Conservation (phyloP, 2,329 filamentous ascomycete genomes). For the Chalaropsis thielavioides region DNA sequence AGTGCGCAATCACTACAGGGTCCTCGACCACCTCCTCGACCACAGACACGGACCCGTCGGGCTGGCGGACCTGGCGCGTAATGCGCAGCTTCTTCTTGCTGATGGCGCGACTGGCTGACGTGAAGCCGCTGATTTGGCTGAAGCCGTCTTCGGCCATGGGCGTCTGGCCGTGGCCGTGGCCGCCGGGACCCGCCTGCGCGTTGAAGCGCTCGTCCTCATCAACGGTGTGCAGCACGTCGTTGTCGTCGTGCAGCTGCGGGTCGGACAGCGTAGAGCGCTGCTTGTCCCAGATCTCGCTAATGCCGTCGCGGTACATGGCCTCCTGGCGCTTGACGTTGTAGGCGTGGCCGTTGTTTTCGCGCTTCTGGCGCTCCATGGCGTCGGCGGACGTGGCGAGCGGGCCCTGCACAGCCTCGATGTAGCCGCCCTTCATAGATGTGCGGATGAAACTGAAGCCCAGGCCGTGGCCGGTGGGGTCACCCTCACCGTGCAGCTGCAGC, state of each 20-base stretch:
- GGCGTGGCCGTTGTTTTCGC: conserved; percentile 82
- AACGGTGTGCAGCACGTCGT: conserved; percentile 42
- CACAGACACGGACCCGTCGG: conserved; percentile 40
- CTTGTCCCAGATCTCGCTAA: conserved; percentile 81
- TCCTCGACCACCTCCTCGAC: conserved; percentile 61
- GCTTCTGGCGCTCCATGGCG: conserved; percentile 73
- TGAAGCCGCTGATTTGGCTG: conserved; percentile 61
- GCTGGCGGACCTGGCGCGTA: conserved; percentile 41
- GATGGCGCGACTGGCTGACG: conserved; percentile 44
- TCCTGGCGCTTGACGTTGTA: conserved; percentile 97
- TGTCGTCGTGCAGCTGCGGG: conserved; percentile 49
- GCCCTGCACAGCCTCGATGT: conserved; percentile 62
- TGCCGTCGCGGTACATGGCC: conserved; percentile 78
- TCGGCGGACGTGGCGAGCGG: conserved; percentile 57
- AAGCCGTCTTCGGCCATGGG: conserved; percentile 55
- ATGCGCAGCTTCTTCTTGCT: conserved; percentile 59
- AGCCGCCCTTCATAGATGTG: conserved; percentile 97
- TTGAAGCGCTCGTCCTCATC: conserved; percentile 58
- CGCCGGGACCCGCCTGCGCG: conserved; percentile 35
- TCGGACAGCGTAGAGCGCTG: conserved; percentile 70
- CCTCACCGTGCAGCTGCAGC: conserved; percentile 85
- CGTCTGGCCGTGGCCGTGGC: conserved; percentile 37
- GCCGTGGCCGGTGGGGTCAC: conserved; percentile 84
- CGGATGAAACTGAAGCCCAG: conserved; percentile 95
- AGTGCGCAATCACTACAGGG: conserved; percentile 75